Evolutionary conservation across 805 yeast species (phyloP).

Genomic region (Candida cerambycidarum): DNA sequence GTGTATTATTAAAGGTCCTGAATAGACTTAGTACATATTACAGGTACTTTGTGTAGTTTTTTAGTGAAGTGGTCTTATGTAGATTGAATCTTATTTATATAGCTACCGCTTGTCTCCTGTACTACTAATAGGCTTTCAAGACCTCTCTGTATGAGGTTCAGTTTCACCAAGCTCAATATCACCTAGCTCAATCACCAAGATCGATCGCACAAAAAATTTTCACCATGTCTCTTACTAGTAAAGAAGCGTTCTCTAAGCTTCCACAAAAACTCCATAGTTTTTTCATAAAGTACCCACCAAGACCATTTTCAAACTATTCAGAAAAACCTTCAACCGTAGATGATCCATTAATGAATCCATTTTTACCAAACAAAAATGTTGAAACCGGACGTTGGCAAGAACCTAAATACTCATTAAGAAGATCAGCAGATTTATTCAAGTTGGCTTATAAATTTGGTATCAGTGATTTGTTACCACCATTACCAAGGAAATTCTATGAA

Average conservation of each 20-base stretch:
- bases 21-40: conserved; percentile 20
- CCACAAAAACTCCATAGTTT: conserved; percentile 72
- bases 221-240: conserved; percentile 30
- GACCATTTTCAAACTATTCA: conserved; percentile 69
- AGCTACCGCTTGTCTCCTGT: no score
- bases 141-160: no score
- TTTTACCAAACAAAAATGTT: conserved; percentile 80
- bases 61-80: no score
- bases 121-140: no score
- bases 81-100: no score
- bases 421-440: conserved; percentile 81
- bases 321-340: conserved; percentile 60
- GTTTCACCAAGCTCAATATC: no score
- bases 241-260: conserved; percentile 55
- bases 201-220: conserved; percentile 10
- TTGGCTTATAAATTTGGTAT: conserved; percentile 81
- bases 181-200: no score
- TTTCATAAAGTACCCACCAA: conserved; percentile 81
- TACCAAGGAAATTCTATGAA: conserved; percentile 70
- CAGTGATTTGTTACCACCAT: conserved; percentile 69
- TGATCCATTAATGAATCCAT: conserved; percentile 81
- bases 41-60: no score
- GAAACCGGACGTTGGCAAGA: conserved; percentile 74
- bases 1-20: conserved; percentile 81
- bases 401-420: conserved; percentile 75